Evolutionary conservation across 2,329 filamentous ascomycete genomes (phyloP).

Genomic region (Colletotrichum karsti): DNA sequence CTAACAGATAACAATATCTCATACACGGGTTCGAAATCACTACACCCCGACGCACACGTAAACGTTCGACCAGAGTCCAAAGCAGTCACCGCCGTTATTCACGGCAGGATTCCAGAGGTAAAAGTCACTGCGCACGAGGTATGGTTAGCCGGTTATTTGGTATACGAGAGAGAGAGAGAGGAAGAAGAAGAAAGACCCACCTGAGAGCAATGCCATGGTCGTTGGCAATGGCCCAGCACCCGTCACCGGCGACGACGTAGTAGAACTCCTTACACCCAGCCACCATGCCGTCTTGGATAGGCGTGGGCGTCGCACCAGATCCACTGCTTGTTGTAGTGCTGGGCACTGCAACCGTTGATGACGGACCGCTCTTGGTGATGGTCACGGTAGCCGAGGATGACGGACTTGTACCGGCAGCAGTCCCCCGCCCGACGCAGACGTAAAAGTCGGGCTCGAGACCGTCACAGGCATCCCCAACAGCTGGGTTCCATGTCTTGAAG

Average conservation of each 20-base stretch:
- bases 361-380: too few relatives aligned
- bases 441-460: not conserved
- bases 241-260: slow-evolving; percentile 7
- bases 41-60: slow-evolving; percentile 1
- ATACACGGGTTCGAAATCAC: too few relatives aligned
- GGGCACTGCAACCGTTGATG: not conserved
- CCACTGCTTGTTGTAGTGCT: slow-evolving; percentile 16
- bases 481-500: slow-evolving; percentile 1
- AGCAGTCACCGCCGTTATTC: not conserved
- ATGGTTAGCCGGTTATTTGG: too few relatives aligned
- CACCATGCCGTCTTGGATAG: slow-evolving; percentile 25
- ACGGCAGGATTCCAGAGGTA: not conserved
- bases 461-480: not conserved
- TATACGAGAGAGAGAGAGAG: too few relatives aligned
- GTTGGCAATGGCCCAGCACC: slow-evolving; percentile 3
- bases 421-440: slow-evolving; percentile 1
- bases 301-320: slow-evolving; percentile 7
- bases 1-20: too few relatives aligned
- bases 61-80: not conserved
- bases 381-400: too few relatives aligned
- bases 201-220: not conserved
- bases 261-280: slow-evolving; percentile 22
- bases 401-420: too few relatives aligned
- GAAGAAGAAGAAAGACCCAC: too few relatives aligned
- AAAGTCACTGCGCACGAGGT: too few relatives aligned